phyloP scores from a whole-genome alignment of 2,329 filamentous ascomycete genomes.

The Nigrospora oryzae region DNA sequence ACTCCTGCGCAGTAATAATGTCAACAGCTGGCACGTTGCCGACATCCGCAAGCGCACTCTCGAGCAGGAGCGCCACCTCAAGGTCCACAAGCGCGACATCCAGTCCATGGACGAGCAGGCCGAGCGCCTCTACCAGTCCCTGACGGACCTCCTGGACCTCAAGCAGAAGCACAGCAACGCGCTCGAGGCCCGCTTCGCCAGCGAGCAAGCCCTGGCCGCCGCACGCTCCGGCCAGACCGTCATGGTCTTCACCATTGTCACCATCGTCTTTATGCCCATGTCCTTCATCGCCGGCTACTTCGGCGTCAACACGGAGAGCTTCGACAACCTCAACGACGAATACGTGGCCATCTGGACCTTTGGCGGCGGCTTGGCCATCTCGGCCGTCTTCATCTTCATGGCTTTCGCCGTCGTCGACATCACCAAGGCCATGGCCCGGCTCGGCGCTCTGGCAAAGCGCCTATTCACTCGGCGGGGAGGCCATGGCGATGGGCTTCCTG shows the following conservation, averaged over 20 bases:
- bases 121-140: slow-evolving; percentile 47
- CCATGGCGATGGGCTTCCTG: neutral
- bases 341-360: slow-evolving; percentile 48
- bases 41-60: slow-evolving; percentile 45
- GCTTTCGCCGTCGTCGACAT: slow-evolving; percentile 28
- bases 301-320: slow-evolving; percentile 41
- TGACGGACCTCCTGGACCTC: slow-evolving; percentile 55
- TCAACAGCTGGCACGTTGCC: slow-evolving; percentile 18
- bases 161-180: slow-evolving; percentile 65
- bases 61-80: slow-evolving; percentile 49
- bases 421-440: slow-evolving; percentile 7
- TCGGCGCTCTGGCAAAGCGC: slow-evolving; percentile 1
- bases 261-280: slow-evolving; percentile 86
- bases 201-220: slow-evolving; percentile 53
- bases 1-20: slow-evolving; percentile 12
- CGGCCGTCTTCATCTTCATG: slow-evolving; percentile 26
- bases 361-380: slow-evolving; percentile 29
- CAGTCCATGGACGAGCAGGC: slow-evolving; percentile 56
- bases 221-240: slow-evolving; percentile 38
- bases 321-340: slow-evolving; percentile 30
- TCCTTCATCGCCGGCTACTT: slow-evolving; percentile 86
- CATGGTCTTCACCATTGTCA: slow-evolving; percentile 65
- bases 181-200: slow-evolving; percentile 53
- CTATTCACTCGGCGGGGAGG: neutral
- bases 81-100: slow-evolving; percentile 51